Evolutionary conservation across 139 green algal genomes (phyloP).

Genomic region (Desmodesmus armatus): DNA sequence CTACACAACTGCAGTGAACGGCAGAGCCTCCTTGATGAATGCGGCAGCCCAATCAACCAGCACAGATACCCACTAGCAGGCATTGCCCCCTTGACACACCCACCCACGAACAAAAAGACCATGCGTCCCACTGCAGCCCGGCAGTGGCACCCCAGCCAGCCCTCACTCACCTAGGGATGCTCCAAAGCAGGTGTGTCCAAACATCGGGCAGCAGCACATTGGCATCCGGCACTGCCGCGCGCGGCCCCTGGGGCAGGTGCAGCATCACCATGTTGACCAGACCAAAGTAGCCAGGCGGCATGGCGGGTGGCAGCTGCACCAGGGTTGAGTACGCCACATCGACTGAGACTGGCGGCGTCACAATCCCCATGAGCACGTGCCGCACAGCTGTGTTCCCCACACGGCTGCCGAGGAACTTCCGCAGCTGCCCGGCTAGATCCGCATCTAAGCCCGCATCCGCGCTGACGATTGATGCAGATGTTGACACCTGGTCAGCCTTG

Average conservation of each 20-base stretch:
- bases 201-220: slow-evolving; percentile 7
- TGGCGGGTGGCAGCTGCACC: neutral
- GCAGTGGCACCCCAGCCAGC: no score
- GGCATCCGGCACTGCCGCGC: neutral
- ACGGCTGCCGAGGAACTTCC: neutral
- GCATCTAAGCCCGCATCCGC: neutral
- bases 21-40: no score
- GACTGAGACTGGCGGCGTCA: neutral
- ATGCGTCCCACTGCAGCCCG: no score
- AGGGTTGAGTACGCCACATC: slow-evolving; percentile 20
- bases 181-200: slow-evolving; percentile 35
- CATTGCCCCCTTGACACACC: no score
- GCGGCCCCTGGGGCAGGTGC: slow-evolving; percentile 25
- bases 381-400: neutral
- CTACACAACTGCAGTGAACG: no score
- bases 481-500: no score
- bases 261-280: neutral
- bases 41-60: no score
- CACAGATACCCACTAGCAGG: no score
- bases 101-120: no score
- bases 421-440: slow-evolving; percentile 6
- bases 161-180: slow-evolving; percentile 25
- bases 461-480: no score
- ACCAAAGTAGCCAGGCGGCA: neutral
- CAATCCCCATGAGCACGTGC: slow-evolving; percentile 29